phyloP scores from a whole-genome alignment of 441 rosid genomes.

The Croton setiger region DNA sequence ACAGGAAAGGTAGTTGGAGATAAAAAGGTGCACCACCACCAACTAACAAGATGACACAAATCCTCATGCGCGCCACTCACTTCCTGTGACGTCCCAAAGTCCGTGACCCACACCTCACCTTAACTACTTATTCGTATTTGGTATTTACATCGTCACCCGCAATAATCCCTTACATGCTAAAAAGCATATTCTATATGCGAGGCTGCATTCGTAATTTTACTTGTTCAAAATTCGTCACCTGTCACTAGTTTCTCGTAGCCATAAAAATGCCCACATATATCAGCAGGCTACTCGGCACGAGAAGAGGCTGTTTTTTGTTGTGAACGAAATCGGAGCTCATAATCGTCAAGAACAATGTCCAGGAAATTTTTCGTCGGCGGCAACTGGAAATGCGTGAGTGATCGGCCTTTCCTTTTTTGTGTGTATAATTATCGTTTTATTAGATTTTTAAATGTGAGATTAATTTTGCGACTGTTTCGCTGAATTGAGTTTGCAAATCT shows the following conservation, averaged over 20 bases:
- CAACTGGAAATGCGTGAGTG: conserved; percentile 77
- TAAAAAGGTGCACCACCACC: too few relatives aligned
- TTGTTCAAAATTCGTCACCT: not conserved
- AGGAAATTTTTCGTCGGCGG: conserved; percentile 71
- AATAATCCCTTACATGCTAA: fast-evolving
- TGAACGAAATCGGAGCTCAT: conserved; percentile 22
- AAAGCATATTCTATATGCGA: conserved; percentile 5
- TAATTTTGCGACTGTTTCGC: not conserved
- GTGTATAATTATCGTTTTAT: not conserved
- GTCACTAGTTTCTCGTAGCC: not conserved
- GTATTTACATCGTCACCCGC: conserved; percentile 24
- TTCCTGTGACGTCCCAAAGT: conserved; percentile 7
- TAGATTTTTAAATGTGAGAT: not conserved
- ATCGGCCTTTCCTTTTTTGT: not conserved
- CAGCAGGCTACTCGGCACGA: not conserved
- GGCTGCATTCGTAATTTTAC: conserved; percentile 16
- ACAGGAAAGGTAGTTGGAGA: too few relatives aligned
- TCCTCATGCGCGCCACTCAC: conserved; percentile 3
- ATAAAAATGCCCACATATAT: not conserved
- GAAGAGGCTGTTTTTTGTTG: not conserved
- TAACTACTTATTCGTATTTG: not conserved
- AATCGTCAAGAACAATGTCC: conserved; percentile 32
- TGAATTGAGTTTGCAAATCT: not conserved
- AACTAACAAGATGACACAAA: not conserved
- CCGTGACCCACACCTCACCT: conserved; percentile 6